Evolutionary conservation across 495 filamentous ascomycete species (phyloP), one percentile per base, ranked within the genome.

Genomic region (Penicillium coffeae): DNA sequence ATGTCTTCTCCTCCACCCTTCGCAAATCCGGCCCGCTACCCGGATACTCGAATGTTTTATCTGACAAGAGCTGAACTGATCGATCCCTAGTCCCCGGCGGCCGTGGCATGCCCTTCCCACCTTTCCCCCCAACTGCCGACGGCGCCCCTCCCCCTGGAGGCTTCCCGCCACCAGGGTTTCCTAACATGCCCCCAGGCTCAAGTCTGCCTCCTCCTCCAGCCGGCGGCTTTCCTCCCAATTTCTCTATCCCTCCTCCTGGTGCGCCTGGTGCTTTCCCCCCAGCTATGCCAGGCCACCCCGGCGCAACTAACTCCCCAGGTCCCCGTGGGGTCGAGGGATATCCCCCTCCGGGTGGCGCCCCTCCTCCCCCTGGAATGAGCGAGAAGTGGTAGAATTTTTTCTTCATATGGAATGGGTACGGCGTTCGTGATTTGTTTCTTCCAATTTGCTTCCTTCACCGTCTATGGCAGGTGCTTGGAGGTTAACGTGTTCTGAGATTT

Each of bases 151-250:
- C 60, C 38, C 50, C 54, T 21, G 59, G 59, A 33, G 52, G 44
- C 25, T 58, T 58, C 20, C 55, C 59, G 16, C 56, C 58, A 8
- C 60, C 65, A 14, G 20, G 20, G 4, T 49, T 69, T 38, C 64
- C 70, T 32, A 68, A 69, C 59, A 63, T 74, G 66, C 66, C 71
- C 38, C 60, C 62, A 1, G 66, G 68, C 14, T 65, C 76, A 3
- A 68, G 84, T 65, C 79, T 83, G 3, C 84, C 86, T 57, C 81
- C 81, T n/a, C 82, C 82, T 3, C 83, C 81, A 1, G 80, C 79
- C 3, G 79, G 74, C 13, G 76, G 72, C 18, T 75, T 84, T 48
- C 79, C 77, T 10, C 72, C 80, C 2, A 77, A 75, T 55, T 81
- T 81, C 62, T 74, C 65, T 38, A 56, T 63, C 38, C 73, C 56